Base-by-base conservation (phyloP, 805 yeast genomes). In the Candida silvatica region DNA sequence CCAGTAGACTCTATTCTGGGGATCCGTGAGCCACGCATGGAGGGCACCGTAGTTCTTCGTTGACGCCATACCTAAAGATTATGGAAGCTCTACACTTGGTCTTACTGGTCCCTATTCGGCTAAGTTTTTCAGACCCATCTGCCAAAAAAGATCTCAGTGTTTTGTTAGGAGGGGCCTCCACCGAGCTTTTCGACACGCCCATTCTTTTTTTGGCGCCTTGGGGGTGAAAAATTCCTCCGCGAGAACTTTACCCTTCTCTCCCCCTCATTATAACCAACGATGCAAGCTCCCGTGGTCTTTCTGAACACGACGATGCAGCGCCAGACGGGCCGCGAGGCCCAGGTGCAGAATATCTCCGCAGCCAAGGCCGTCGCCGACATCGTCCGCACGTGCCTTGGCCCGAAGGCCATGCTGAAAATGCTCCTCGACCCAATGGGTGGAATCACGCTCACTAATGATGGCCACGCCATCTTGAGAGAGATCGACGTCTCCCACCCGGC, bases 281-380 rank as follows among this genome's bases (percentile, higher is more conserved):
- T 79, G 84, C 90, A 82, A 62, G 90, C 92, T 26, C 92, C 92
- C 31, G 90, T 81, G 32, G 85, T 81, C 44, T 77, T 78, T 48
- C 70, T 81, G 77, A 81, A 90, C 67, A 82, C 97, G 19, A 74
- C 84, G 34, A 82, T 88, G 42, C 94, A 86, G 56, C 79, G 98
- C 54, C 95, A 92, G 56, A 78, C 87, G 26, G 98, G 98, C 31
- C 86, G 97, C 48, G 87, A 87, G 59, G 99, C 99, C 3, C 99
- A 92, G 63, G 71, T 85, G 42, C 84, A 96, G 42, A 94, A 92
- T 56, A 90, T 92, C 63, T 86, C 97, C 4, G 98, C 99, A 4
- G 99, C 99, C n/a, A 92, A 92, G 56, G 96, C 96, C 5, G 96
- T 87, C 18, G 87, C 95, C 3, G 96, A 87, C 59, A 96, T 96